Evolutionary conservation across 495 filamentous ascomycete species (phyloP).

Genomic region (Pyrenula massariospora): DNA sequence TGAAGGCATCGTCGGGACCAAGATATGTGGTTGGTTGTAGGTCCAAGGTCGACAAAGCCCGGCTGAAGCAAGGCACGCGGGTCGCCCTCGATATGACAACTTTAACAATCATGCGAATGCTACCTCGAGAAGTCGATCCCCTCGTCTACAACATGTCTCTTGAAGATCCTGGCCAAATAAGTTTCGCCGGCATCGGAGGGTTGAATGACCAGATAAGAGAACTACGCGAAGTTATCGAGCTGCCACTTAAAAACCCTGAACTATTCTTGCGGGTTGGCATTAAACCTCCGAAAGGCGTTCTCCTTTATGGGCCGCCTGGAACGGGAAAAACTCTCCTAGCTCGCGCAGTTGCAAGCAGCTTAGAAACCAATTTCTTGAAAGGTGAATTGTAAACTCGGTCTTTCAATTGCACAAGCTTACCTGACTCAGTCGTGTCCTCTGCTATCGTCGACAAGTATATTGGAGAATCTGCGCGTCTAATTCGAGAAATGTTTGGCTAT

Average conservation of each 20-base stretch:
- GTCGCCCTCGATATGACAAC: constrained; percentile 99
- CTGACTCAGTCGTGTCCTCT: constrained; percentile 78
- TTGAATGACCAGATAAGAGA: constrained; percentile 98
- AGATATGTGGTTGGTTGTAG: constrained; percentile 98
- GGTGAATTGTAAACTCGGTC: constrained; percentile 34
- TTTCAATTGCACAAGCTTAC: constrained; percentile 8
- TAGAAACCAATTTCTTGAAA: constrained; percentile 98
- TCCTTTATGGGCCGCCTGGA: constrained; percentile 95
- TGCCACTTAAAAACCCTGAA: constrained; percentile 97
- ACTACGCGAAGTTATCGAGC: constrained; percentile 92
- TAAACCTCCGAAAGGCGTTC: constrained; percentile 95
- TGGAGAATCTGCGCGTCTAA: constrained; percentile 92
- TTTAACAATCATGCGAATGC: constrained; percentile 99
- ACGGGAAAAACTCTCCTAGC: constrained; percentile 96
- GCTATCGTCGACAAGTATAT: constrained; percentile 99
- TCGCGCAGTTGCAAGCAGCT: constrained; percentile 86
- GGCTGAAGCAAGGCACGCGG: constrained; percentile 95
- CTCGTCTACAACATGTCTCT: constrained; percentile 99
- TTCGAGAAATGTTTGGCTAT: constrained; percentile 99
- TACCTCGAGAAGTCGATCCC: constrained; percentile 96
- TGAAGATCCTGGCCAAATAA: constrained; percentile 95
- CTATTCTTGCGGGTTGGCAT: constrained; percentile 95
- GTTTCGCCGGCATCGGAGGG: constrained; percentile 97
- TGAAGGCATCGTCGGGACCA: constrained; percentile 92
- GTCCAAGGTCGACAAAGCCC: constrained; percentile 92